Evolutionary conservation across 2,329 filamentous ascomycete species (phyloP).

Genomic region (Pyrenophora graminea): DNA sequence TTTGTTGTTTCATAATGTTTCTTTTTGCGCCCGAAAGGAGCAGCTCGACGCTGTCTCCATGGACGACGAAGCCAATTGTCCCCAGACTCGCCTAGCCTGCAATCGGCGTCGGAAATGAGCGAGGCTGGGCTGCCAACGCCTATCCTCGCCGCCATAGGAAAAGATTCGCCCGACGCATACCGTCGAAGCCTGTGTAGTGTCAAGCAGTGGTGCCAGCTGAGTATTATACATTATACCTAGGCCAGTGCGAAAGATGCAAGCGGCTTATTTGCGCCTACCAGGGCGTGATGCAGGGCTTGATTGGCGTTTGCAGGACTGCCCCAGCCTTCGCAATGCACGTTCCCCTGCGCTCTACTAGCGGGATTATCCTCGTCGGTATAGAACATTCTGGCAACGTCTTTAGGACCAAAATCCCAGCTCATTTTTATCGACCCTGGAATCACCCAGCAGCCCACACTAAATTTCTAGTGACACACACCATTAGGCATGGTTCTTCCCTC

Average conservation of each 20-base stretch:
- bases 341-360: constrained; percentile 27
- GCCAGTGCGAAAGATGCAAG: too few species aligned
- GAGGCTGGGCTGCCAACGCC: neutral
- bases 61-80: too few species aligned
- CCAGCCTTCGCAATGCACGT: constrained; percentile 31
- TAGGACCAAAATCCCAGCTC: constrained; percentile 21
- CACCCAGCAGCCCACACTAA: constrained; percentile 38
- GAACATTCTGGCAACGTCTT: constrained; percentile 43
- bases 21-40: too few species aligned
- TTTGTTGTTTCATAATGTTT: too few species aligned
- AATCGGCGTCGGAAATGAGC: neutral
- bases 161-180: neutral
- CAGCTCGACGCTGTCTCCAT: too few species aligned
- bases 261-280: too few species aligned
- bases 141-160: neutral
- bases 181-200: neutral
- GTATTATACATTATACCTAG: too few species aligned
- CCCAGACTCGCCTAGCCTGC: too few species aligned
- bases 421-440: constrained; percentile 32
- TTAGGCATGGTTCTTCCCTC: constrained; percentile 44
- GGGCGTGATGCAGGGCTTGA: too few species aligned
- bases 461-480: constrained; percentile 30
- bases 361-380: constrained; percentile 23
- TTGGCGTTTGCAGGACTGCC: constrained; percentile 2
- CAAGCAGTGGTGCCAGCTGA: too few species aligned